Conservation (phyloP, 2,329 filamentous ascomycete genomes). For the Botrytis cinerea region DNA sequence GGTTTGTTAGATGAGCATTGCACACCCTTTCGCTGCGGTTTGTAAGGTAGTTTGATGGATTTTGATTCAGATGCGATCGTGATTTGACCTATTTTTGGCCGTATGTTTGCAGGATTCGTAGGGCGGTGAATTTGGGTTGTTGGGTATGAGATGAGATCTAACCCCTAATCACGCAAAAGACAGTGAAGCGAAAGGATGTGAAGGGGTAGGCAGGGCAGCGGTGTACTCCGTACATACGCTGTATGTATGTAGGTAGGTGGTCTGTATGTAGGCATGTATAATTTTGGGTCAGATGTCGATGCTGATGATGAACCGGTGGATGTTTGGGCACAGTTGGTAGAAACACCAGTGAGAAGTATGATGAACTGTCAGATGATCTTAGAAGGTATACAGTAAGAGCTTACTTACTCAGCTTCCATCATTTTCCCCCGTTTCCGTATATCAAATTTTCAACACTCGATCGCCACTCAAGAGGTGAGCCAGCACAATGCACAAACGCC, state of each 20-base stretch:
- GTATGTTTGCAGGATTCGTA: neutral
- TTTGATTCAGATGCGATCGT: constrained; percentile 3
- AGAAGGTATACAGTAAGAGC: constrained; percentile 7
- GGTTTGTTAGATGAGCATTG: neutral
- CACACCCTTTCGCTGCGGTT: neutral
- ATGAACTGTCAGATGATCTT: constrained; percentile 13
- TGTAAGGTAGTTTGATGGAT: neutral
- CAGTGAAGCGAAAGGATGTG: neutral
- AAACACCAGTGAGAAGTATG: neutral
- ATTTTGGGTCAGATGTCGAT: neutral
- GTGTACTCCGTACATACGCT: neutral
- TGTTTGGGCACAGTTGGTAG: constrained; percentile 7
- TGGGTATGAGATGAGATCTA: neutral
- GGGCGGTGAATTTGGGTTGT: neutral
- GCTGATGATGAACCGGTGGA: constrained; percentile 10
- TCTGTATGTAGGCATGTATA: neutral
- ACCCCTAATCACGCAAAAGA: neutral
- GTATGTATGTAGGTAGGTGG: neutral
- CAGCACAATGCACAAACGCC: neutral
- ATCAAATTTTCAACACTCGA: neutral
- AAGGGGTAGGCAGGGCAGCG: neutral
- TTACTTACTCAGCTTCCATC: neutral
- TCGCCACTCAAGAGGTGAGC: constrained; percentile 5
- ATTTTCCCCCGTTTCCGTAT: neutral
- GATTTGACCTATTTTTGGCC: neutral